Evolutionary conservation across 2,329 filamentous ascomycete genomes (phyloP).

Genomic region (Alternaria brassicae): DNA sequence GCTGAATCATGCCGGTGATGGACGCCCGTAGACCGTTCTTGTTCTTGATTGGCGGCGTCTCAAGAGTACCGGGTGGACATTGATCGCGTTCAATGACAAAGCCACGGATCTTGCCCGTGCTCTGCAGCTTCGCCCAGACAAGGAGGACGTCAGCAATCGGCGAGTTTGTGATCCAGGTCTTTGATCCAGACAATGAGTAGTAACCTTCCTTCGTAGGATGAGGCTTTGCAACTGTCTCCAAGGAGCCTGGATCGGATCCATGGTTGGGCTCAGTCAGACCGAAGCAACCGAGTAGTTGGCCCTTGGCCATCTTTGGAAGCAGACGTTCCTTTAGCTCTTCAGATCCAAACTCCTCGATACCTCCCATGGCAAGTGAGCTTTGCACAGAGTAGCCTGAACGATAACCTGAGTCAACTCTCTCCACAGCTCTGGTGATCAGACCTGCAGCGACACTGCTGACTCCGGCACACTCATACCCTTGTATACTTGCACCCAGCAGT

Average conservation of each 20-base stretch:
- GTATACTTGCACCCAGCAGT: conserved; percentile 83
- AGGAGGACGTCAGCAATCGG: conserved; percentile 85
- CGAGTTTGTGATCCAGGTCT: conserved; percentile 97
- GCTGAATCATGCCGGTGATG: conserved; percentile 96
- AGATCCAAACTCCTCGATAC: conserved; percentile 87
- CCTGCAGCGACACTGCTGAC: conserved; percentile 88
- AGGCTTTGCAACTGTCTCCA: conserved; percentile 86
- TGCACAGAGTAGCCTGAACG: conserved; percentile 93
- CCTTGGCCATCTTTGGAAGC: conserved; percentile 80
- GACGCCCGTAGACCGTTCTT: conserved; percentile 94
- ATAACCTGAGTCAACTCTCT: conserved; percentile 90
- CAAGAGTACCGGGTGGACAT: conserved; percentile 85
- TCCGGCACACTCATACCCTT: conserved; percentile 88
- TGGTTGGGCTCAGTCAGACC: conserved; percentile 93
- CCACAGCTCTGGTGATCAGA: conserved; percentile 87
- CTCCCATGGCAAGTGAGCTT: conserved; percentile 91
- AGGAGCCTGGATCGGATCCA: conserved; percentile 86
- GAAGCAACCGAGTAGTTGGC: conserved; percentile 83
- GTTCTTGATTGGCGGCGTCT: conserved; percentile 90
- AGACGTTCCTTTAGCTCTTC: conserved; percentile 86
- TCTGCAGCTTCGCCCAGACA: conserved; percentile 91
- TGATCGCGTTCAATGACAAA: conserved; percentile 87
- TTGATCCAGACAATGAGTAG: conserved; percentile 78
- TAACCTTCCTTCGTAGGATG: conserved; percentile 86
- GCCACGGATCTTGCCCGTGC: conserved; percentile 91